These are phyloP conservation scores for Dactylella cylindrospora DNA, from an alignment of 2,329 filamentous ascomycete species.

Conservation along the genomic window DNA sequence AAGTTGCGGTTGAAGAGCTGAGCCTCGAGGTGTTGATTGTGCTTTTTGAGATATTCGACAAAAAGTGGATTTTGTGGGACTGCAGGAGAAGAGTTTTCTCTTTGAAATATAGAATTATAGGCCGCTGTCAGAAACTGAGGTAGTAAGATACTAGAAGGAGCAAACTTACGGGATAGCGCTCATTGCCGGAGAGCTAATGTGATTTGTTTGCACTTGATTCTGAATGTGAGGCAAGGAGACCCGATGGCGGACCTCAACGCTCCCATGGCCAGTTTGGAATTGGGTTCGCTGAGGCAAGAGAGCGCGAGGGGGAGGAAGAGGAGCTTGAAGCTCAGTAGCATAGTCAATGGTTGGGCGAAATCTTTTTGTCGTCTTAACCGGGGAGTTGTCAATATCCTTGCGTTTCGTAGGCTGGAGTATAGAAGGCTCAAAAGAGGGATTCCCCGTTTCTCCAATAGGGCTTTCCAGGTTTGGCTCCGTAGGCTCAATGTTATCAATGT, in stretches of 20 bases:
- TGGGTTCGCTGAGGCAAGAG: background rate
- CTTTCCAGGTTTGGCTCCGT: too few species aligned
- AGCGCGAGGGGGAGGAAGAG: conserved; percentile 19
- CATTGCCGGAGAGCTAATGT: too few species aligned
- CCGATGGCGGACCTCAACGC: conserved; percentile 9
- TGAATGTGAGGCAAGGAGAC: conserved; percentile 4
- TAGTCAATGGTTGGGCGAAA: conserved; percentile 1
- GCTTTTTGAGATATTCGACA: conserved; percentile 8
- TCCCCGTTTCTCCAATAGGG: background rate
- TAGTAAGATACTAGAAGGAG: too few species aligned
- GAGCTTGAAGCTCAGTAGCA: conserved; percentile 26
- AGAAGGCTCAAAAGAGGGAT: background rate
- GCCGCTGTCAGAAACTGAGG: too few species aligned
- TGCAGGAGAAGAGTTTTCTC: conserved; percentile 7
- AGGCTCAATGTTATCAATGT: background rate
- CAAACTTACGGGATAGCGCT: too few species aligned
- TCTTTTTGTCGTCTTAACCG: conserved; percentile 5
- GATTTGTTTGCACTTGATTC: conserved; percentile 3
- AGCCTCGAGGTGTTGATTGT: conserved; percentile 14
- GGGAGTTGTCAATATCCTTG: conserved; percentile 12
- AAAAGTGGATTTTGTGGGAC: conserved; percentile 11
- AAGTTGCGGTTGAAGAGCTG: conserved; percentile 18
- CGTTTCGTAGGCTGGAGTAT: conserved; percentile 11
- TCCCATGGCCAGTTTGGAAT: too few species aligned
- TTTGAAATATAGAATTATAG: too few species aligned